A percentile compares a stretch with the other conserved stretches of the same genome.
phyloP scores from a whole-genome alignment of 208 protist genomes.

The Sergeia podlipaevii region DNA sequence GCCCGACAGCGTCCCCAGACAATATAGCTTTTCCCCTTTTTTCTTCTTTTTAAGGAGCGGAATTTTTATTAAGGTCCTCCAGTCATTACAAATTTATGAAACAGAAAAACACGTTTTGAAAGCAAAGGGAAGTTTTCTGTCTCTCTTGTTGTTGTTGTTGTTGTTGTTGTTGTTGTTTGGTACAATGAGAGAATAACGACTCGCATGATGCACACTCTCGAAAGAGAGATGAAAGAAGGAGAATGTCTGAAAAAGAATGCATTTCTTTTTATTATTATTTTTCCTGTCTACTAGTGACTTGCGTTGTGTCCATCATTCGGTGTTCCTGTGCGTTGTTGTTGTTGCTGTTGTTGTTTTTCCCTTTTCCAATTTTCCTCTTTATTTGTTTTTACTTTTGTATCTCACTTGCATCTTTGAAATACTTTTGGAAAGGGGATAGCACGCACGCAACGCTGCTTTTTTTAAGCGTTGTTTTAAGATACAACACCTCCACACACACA shows the following conservation, averaged over 20 bases:
- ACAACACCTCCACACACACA: no score
- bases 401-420: no score
- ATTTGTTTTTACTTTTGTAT: conserved; percentile 3
- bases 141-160: no score
- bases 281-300: not conserved
- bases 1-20: not conserved
- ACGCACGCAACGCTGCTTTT: no score
- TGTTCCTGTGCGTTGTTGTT: not conserved
- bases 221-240: conserved; percentile 7
- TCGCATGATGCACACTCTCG: no score
- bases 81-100: no score
- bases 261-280: conserved; percentile 4
- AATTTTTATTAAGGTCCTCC: no score
- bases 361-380: not conserved
- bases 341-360: not conserved
- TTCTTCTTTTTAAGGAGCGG: not conserved
- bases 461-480: no score
- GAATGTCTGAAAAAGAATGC: not conserved
- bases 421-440: no score
- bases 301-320: not conserved
- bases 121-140: not conserved
- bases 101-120: no score
- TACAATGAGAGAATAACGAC: no score
- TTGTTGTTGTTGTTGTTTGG: no score
- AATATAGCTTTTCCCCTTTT: not conserved